Base-by-base conservation (phyloP, 805 yeast species). In the Kockiozyma suomiensis region DNA sequence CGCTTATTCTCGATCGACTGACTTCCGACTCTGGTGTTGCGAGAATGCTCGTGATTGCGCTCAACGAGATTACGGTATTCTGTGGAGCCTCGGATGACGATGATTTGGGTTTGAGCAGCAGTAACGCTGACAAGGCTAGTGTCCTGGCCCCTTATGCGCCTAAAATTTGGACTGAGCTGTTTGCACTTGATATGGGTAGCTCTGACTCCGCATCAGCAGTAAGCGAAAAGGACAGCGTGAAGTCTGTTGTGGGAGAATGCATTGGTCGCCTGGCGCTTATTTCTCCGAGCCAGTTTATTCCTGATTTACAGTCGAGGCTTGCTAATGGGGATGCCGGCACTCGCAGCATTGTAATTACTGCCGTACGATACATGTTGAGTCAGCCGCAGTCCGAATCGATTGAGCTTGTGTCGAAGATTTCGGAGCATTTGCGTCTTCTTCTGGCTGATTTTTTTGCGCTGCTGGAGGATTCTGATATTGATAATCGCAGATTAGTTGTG, bases 401-500 rank as follows among this genome's bases (percentile, higher is more conserved):
- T 35, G 73, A 70, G 40, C 65, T 61, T 13, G 17, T 59, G 26
- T 37, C 49, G 15, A 61, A 30, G 35, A n/a, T 58, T 19, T 70
- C 69, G 21, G 67, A 66, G 23, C 50, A 67, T 2, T 35, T 72
- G 35, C 43, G 64, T 6, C 73, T 71, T 10, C 61, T 72, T 17
- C 61, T 72, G 17, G 63, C 51, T 3, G 70, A 70, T 30, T 66
- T 71, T 41, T 56, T 73, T 42, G 59, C 64, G n/a, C 59, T 67
- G 58, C 72, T 75, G 52, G 66, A 78, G 69, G 71, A 70, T 58
- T 71, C 68, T 2, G 80, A 79, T 58, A 75, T 86, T 42, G 81
- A 78, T n/a, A 76, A 85, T 52, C 84, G 86, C 59, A 83, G 84
- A 70, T 75, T 82, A n/a, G 79, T 87, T 0, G 75, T 85, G 33